Base-by-base conservation (phyloP, 495 filamentous ascomycete genomes). In the Neurospora sp. region DNA sequence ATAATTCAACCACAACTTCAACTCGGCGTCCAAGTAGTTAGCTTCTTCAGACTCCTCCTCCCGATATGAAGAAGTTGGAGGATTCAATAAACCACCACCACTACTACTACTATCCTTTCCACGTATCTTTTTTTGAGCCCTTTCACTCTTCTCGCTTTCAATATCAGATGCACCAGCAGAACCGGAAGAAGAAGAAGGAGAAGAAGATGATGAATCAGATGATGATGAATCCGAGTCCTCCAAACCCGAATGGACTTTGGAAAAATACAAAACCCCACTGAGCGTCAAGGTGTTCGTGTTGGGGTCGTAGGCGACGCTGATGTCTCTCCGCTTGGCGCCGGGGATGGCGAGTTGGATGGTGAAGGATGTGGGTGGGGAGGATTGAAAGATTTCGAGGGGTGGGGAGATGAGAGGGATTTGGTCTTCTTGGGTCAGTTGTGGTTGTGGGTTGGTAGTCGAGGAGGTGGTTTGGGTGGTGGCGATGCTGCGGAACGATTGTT, bases 271-370 rank as follows among this genome's bases (percentile, higher is more conserved):
- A 6, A 94, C 88, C 20, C 93, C 93, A 0, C 88, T 86, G 69
- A 96, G 82, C 71, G 83, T 86, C 53, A 96, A 79, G 59, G 86
- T 84, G 22, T 83, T 85, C 77, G 89, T 88, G 8, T 92, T 88
- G 3, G 87, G 83, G 76, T 94, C 90, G 83, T 89, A 96, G 79
- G 89, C 89, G 42, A 96, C 88, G 68, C 86, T 90, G 18, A 95
- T 83, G 78, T 96, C 92, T 73, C 91, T 86, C 78, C 93, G 94
- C 81, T 89, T 89, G 8, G 90, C 92, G 20, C 93, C 93, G 1
- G 93, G 90, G 0, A 95, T 81, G 2, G 92, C 90, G 53, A 93
- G 80, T 77, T 95, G 92, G 27, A 95, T 78, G 14, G 91, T 82
- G 77, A 87, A 94, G 68, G 83, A 80, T 65, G 82, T 81, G 39